Evolutionary conservation across 1,284 basidiomycete species (phyloP).

Genomic region (Rhodotorula sp.): DNA sequence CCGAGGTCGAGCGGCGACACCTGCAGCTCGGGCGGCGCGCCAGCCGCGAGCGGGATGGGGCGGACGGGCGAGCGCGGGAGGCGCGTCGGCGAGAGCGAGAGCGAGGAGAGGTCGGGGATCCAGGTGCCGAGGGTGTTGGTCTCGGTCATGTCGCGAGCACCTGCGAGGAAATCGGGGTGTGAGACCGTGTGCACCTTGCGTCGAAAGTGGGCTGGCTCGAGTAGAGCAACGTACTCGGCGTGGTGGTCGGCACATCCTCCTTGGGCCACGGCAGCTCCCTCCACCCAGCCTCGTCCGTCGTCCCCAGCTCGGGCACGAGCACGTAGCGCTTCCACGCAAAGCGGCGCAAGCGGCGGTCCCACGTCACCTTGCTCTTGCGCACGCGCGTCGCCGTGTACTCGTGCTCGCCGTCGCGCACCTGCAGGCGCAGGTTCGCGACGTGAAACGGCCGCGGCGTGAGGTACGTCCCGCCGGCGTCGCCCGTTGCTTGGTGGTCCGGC

Average conservation of each 20-base stretch:
- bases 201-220: not conserved
- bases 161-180: slow-evolving; percentile 1
- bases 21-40: slow-evolving; percentile 24
- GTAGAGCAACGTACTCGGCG: not conserved
- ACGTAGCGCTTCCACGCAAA: slow-evolving; percentile 39
- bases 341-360: slow-evolving; percentile 29
- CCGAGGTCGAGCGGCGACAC: slow-evolving; percentile 31
- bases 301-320: slow-evolving; percentile 12
- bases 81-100: slow-evolving; percentile 15
- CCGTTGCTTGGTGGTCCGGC: slow-evolving; percentile 11
- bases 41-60: not conserved
- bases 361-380: slow-evolving; percentile 23
- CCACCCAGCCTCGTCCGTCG: not conserved
- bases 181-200: no score
- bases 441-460: slow-evolving; percentile 26
- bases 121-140: slow-evolving; percentile 14
- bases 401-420: slow-evolving; percentile 22
- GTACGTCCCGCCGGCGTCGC: slow-evolving; percentile 26
- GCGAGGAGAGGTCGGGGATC: slow-evolving; percentile 21
- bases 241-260: not conserved
- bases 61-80: slow-evolving; percentile 7
- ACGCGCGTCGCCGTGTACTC: slow-evolving; percentile 37
- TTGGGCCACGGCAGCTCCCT: slow-evolving; percentile 9
- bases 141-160: slow-evolving; percentile 17
- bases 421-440: slow-evolving; percentile 40